Evolutionary conservation across 164 flowering plant species (phyloP).

Genomic region (Buxus sempervirens): DNA sequence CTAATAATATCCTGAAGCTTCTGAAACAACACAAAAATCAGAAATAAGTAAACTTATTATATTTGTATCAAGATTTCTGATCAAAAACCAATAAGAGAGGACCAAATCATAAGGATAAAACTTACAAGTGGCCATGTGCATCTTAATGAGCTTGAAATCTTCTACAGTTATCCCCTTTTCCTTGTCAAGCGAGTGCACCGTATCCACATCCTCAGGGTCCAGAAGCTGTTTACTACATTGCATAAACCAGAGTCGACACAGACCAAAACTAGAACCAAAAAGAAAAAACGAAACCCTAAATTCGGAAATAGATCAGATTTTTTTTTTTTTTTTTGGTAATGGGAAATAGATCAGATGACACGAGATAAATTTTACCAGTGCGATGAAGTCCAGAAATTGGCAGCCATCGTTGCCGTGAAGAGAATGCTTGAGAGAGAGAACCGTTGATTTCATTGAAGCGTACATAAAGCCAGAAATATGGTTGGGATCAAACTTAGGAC

Average conservation of each 20-base stretch:
- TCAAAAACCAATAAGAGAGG: neutral
- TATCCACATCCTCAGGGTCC: conserved; percentile 86
- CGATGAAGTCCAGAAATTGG: conserved; percentile 92
- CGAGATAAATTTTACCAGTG: conserved; percentile 45
- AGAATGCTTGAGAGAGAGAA: neutral
- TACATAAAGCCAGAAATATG: no score
- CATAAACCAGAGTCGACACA: conserved; percentile 3
- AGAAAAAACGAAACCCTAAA: neutral
- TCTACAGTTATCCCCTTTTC: conserved; percentile 82
- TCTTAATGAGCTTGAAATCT: conserved; percentile 84
- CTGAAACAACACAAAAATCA: neutral
- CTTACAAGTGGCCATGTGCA: conserved; percentile 78
- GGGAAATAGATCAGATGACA: neutral
- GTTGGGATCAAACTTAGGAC: no score
- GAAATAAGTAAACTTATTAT: neutral
- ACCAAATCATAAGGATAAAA: conserved; percentile 2
- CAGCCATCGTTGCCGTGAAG: conserved; percentile 46
- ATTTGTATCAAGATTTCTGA: neutral
- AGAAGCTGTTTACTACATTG: conserved; percentile 70
- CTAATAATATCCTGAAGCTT: neutral
- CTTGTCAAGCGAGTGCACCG: conserved; percentile 62
- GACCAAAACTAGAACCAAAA: conserved; percentile 5
- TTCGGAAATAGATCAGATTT: neutral
- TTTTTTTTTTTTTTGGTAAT: no score
- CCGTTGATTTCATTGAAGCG: neutral